Base-by-base conservation (phyloP, 805 yeast genomes). In the Ogataea pignaliae region DNA sequence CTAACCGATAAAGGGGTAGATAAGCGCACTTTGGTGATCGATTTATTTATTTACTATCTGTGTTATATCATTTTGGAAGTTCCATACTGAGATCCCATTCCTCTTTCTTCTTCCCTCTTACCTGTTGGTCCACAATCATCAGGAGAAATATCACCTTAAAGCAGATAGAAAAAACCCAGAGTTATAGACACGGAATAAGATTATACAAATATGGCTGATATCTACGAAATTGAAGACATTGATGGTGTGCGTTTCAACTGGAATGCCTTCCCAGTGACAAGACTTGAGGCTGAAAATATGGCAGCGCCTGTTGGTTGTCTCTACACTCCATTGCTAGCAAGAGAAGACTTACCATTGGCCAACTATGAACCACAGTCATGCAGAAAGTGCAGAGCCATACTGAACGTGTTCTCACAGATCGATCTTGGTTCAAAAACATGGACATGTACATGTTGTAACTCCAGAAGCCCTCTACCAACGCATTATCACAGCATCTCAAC, bases 251-350 rank as follows among this genome's bases (percentile, higher is more conserved):
- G 86, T 45, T 83, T 85, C 69, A 79, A 85, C 55, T 85, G 91
- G 91, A 83, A 85, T 63, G 84, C 87, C 35, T 83, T 91, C 57
- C 99, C 99, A 28, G 81, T 86, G 35, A 83, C 96, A 33, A 81
- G 89, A 54, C 79, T 81, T 35, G 98, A 93, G 65, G 93, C 96
- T 15, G 83, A 83, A 56, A 85, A 93, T 54, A 85, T 89, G 59
- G 95, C 91, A 15, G 90, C 93, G 29, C 99, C 99, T 11, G 83
- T 93, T 32, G 96, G 97, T 35, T 84, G 96, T 44, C 70, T 93
- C 50, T 93, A 89, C 72, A 90, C 97, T n/a, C 99, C 99, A 9
- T 75, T 93, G 55, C 81, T 88, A 57, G 79, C 79, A 45, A 78
- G 86, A 53, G 85, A 83, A 47, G 89, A 83, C 51, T 71, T 88